Base-by-base conservation (phyloP, 176 grass and related monocot genomes). In the Luzula sylvatica region DNA sequence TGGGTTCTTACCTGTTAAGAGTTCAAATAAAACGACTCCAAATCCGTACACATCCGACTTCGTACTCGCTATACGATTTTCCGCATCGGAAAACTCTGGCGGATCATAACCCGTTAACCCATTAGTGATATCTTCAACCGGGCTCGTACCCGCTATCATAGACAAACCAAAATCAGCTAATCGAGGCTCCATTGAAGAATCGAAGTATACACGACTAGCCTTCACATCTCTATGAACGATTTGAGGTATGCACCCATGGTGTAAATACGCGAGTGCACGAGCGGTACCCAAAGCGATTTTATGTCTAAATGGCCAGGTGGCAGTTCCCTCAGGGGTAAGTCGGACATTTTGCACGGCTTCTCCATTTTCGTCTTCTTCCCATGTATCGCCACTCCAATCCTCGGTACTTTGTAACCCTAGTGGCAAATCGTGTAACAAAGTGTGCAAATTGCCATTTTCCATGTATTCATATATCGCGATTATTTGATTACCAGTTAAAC, bases 401-500 rank as follows among this genome's bases (percentile, higher is more conserved):
- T 98, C 92, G 8, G 81, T 98, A 19, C 74, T 66, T 65, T 98
- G 92, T 14, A 86, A 47, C 17, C 92, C 85, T 27, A 98, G 65
- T 4, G 92, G 92, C 35, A 98, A 49, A 56, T 98, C 92, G 65
- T 98, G 81, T 14, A 98, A 75, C 52, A 98, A 67, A 45, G 86
- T 98, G 46, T 98, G 78, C 56, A 98, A 51, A 55, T 98, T 98
- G 9, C 92, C 85, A 9, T 90, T 86, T 68, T 98, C 85, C 92
- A 98, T 98, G 55, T 90, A 98, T 46, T 98, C 85, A 17, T 89
- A 90, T 61, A 98, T 98, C 5, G 85, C 81, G 26, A 98, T 98
- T 58, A 80, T 89, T 45, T 90, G 92, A 14, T 76, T 78, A 20
- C 92, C 92, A 5, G 92, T 78, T 22, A 98, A 25, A 53, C 92